phyloP scores from a whole-genome alignment of 2,329 filamentous ascomycete species.

The Fusarium mexicanum region DNA sequence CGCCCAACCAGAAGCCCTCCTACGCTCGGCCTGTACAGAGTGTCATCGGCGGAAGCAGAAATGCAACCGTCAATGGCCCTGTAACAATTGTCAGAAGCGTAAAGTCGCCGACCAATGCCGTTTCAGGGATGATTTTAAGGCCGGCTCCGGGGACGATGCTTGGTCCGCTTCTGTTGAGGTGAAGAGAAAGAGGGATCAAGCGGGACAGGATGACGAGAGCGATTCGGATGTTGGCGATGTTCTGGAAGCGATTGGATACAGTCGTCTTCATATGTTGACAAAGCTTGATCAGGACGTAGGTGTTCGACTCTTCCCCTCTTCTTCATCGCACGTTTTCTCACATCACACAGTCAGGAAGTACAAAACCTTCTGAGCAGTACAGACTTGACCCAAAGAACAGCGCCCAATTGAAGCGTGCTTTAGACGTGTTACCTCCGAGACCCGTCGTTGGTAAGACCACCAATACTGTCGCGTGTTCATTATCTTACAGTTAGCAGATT shows the following conservation, averaged over 20 bases:
- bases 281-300: slow-evolving; percentile 22
- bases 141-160: background rate
- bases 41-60: slow-evolving; percentile 26
- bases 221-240: slow-evolving; percentile 21
- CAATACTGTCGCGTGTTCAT: background rate
- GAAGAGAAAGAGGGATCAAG: slow-evolving; percentile 12
- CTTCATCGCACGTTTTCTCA: background rate
- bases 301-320: background rate
- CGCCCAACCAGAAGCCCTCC: background rate
- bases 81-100: slow-evolving; percentile 20
- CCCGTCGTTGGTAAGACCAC: slow-evolving; percentile 7
- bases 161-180: slow-evolving; percentile 21
- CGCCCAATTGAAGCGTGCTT: slow-evolving; percentile 1
- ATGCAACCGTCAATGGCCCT: slow-evolving; percentile 24
- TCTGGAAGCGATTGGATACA: slow-evolving; percentile 19
- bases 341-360: background rate
- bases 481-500: background rate
- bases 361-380: slow-evolving; percentile 18
- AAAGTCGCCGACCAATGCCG: slow-evolving; percentile 25
- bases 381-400: slow-evolving; percentile 6
- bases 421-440: slow-evolving; percentile 8
- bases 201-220: background rate
- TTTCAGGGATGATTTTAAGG: slow-evolving; percentile 16
- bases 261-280: slow-evolving; percentile 16
- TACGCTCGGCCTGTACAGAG: slow-evolving; percentile 13